phyloP scores from a whole-genome alignment of 257 asterid species.

The Agastache rugosa region DNA sequence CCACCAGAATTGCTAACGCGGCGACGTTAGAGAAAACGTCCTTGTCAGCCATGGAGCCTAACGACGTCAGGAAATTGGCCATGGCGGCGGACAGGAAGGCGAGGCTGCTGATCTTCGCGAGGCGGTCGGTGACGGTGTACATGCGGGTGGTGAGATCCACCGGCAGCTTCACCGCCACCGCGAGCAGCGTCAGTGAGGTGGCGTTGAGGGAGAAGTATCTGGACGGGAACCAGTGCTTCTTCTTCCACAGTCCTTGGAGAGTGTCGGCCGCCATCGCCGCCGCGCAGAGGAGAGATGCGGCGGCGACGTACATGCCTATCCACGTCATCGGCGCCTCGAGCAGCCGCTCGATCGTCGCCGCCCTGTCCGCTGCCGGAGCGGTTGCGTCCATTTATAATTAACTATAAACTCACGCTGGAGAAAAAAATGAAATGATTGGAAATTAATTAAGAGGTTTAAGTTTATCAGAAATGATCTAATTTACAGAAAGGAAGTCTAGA shows the following conservation, averaged over 20 bases:
- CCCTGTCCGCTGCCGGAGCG: not conserved
- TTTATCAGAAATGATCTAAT: too few relatives aligned
- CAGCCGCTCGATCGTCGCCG: constrained; percentile 7
- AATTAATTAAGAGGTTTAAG: too few relatives aligned
- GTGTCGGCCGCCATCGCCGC: constrained; percentile 47
- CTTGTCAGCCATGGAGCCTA: constrained; percentile 46
- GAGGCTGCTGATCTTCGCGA: constrained; percentile 48
- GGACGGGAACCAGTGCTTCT: constrained; percentile 42
- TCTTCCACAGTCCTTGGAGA: constrained; percentile 38
- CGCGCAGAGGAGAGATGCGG: constrained; percentile 44
- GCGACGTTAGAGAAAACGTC: constrained; percentile 41
- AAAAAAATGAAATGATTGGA: too few relatives aligned
- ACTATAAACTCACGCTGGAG: too few relatives aligned
- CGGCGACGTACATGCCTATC: constrained; percentile 51
- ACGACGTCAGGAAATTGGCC: constrained; percentile 45
- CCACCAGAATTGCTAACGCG: constrained; percentile 44
- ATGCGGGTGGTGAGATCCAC: constrained; percentile 47
- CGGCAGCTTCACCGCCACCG: constrained; percentile 47
- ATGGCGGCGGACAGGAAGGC: constrained; percentile 46
- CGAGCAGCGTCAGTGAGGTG: constrained; percentile 40
- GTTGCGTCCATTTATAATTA: not conserved
- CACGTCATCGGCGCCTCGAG: constrained; percentile 51
- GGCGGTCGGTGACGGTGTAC: constrained; percentile 43
- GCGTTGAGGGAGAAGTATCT: constrained; percentile 42
- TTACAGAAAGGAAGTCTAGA: too few relatives aligned